Conservation (phyloP, 805 yeast genomes). For the Kuraishia capsulata region DNA sequence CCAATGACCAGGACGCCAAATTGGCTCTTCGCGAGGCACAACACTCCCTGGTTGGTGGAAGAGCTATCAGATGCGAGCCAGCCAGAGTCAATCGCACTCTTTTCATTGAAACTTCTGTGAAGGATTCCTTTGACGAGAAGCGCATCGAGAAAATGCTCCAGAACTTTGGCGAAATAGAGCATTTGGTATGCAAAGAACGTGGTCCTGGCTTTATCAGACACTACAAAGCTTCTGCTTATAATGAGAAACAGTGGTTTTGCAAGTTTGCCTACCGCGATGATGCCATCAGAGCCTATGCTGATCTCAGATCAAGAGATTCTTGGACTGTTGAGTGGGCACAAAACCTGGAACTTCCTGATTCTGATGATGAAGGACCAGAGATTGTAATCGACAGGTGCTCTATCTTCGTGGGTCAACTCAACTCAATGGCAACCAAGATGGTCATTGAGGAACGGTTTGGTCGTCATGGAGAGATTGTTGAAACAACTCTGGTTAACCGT, state of each 20-base stretch:
- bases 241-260: slow-evolving; percentile 52
- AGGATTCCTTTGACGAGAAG: slow-evolving; percentile 8
- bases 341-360: slow-evolving; percentile 48
- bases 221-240: too few species aligned
- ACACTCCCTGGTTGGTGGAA: slow-evolving; percentile 58
- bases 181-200: slow-evolving; percentile 34
- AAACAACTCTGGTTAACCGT: slow-evolving; percentile 44
- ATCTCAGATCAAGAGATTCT: slow-evolving; percentile 41
- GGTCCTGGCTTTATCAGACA: slow-evolving; percentile 7
- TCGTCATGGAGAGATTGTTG: slow-evolving; percentile 56
- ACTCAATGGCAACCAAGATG: slow-evolving; percentile 41
- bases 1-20: slow-evolving; percentile 59
- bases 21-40: slow-evolving; percentile 63
- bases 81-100: slow-evolving; percentile 89
- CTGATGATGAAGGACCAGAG: slow-evolving; percentile 18
- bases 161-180: slow-evolving; percentile 71
- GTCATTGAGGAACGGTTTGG: slow-evolving; percentile 51
- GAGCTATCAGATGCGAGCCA: slow-evolving; percentile 77
- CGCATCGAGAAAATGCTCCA: slow-evolving; percentile 30
- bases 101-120: slow-evolving; percentile 33
- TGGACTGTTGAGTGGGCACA: slow-evolving; percentile 81
- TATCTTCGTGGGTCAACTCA: slow-evolving; percentile 73
- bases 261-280: slow-evolving; percentile 79
- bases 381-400: slow-evolving; percentile 58
- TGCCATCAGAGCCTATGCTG: slow-evolving; percentile 78